Evolutionary conservation across 148 eudicot genomes (phyloP), one percentile per base, ranked within the genome.

Genomic region (Cornus controversa): DNA sequence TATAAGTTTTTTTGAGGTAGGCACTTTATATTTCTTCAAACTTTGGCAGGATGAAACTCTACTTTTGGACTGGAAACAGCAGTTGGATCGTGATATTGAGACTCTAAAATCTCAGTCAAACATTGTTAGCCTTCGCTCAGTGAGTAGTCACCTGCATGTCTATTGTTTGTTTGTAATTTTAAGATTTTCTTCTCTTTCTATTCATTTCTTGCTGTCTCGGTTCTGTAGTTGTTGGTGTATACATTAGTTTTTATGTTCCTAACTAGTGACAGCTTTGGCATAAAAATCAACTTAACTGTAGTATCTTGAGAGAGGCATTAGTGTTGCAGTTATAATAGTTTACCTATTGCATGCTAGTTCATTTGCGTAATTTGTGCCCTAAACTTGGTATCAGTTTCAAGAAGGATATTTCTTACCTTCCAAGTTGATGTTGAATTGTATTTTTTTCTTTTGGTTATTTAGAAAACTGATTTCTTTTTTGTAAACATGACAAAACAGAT

Each of bases 41-140:
- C 29, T 81, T 36, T 81, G 64, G 66, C 84, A 96, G 99, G 99
- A 96, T 72, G 99, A 96, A 77, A 77, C 83, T 60, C 77, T 88
- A 72, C 89, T 93, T 26, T 76, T 83, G 24, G 97, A 90, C 70
- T 93, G 97, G 99, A 96, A 93, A 82, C 91, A 90, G 75, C 93
- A 88, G 83, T 84, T 96, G 90, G 98, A 96, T 75, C 92, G 91
- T 50, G 99, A 96, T 82, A 83, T 82, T 45, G 99, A 92, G 82
- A 96, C 97, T 27, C 74, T 93, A 75, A 92, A 91, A 73, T 91
- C 93, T 18, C 95, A 90, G 67, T 87, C 98, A 70, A 96, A 96
- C 69, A 79, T 84, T 64, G 80, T 69, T 70, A 89, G 85, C 85
- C 85, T 96, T 73, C 94, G 89, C 79, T 80, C 92, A 67, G 99